Base-by-base conservation (phyloP, 768 basidiomycete species). In the Russula emetica region DNA sequence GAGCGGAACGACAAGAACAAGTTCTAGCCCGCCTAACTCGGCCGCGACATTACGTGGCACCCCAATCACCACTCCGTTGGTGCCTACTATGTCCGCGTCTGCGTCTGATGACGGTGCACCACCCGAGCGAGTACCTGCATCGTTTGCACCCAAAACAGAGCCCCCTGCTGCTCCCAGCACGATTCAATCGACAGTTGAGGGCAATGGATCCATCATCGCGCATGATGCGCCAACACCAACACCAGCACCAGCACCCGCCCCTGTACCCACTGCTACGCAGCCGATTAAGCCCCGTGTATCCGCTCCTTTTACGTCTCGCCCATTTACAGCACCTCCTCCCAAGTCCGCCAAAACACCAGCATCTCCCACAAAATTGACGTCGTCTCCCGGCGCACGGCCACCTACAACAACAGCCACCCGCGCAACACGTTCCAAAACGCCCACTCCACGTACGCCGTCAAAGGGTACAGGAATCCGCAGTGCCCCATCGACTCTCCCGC, bases 281-380 rank as follows among this genome's bases (percentile, higher is more conserved):
- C 58, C 67, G 18, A 58, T 38, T 51, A 69, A 70, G 36, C 63
- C 69, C 2, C 42, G 66, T 20, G 49, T 54, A 32, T 63, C 61
- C 26, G 44, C 49, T 38, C 38, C 38, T n/a, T 36, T 54, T 30
- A 34, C 55, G 45, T 55, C 58, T 9, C 66, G 66, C 42, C 24
- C 58, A 49, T 42, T 55, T 4, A 28, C 49, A 11, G 22, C 53
- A 2, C 40, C 51, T 9, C 40, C 51, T 9, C 28, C 44, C 26
- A 62, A 55, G n/a, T 30, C 60, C 8, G 28, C 62, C 28, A 65
- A 69, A 32, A n/a, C 61, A 18, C 62, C 57, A 26, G 22, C 34
- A 28, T 69, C 72, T 11, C 69, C 71, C 0, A 66, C 71, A n/a
- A 73, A 71, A 64, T 72, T 73, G 20, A 72, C 74, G 3, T 70